Evolutionary conservation across 768 basidiomycete species (phyloP).

Genomic region (Boletus bicolor): DNA sequence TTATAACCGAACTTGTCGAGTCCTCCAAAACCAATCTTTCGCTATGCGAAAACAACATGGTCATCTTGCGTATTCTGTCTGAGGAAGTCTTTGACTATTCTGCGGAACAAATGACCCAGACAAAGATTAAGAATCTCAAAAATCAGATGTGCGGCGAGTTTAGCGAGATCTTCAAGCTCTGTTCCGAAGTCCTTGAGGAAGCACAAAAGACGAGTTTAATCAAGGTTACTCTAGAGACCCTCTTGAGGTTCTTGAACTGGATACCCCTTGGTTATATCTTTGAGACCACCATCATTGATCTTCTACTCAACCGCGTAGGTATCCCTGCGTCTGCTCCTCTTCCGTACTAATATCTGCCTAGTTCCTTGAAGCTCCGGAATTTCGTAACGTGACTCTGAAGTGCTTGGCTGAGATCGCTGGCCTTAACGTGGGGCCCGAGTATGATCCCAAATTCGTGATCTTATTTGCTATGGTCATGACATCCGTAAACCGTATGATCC

Average conservation of each 20-base stretch:
- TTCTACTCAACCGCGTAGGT: slow-evolving; percentile 85
- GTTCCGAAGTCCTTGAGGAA: slow-evolving; percentile 93
- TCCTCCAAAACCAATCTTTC: slow-evolving; percentile 96
- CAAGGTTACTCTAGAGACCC: slow-evolving; percentile 90
- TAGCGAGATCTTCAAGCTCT: slow-evolving; percentile 96
- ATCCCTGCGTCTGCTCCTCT: slow-evolving; percentile 6
- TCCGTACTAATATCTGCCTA: slow-evolving; percentile 31
- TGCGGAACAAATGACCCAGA: slow-evolving; percentile 97
- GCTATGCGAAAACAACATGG: slow-evolving; percentile 99
- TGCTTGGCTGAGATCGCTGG: slow-evolving; percentile 96
- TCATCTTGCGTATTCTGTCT: slow-evolving; percentile 93
- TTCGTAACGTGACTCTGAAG: slow-evolving; percentile 95
- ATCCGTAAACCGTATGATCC: slow-evolving; percentile 93
- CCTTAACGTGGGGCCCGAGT: slow-evolving; percentile 92
- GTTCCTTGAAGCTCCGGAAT: slow-evolving; percentile 97
- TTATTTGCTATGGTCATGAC: slow-evolving; percentile 99
- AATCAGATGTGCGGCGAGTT: slow-evolving; percentile 98
- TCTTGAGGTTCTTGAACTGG: slow-evolving; percentile 97
- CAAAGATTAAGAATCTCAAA: slow-evolving; percentile 95
- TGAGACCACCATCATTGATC: slow-evolving; percentile 95
- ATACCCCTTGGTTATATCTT: slow-evolving; percentile 99
- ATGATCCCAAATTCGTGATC: slow-evolving; percentile 96
- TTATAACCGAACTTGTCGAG: slow-evolving; percentile 94
- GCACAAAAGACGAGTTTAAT: slow-evolving; percentile 95
- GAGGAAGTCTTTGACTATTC: slow-evolving; percentile 99